Base-by-base conservation (phyloP, 345 rosid genomes). In the Hibiscus tridactylites region DNA sequence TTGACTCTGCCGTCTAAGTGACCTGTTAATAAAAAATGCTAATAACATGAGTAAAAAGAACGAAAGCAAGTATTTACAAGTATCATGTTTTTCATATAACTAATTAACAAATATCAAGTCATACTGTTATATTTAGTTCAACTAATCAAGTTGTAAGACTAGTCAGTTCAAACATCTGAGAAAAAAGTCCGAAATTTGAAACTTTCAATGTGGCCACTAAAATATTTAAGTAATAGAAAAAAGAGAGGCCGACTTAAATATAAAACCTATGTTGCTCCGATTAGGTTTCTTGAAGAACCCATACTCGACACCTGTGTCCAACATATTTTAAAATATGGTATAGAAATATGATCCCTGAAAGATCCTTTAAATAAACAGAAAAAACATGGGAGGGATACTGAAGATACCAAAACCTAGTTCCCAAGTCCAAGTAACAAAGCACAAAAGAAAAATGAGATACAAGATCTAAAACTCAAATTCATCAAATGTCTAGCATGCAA, bases 1-100 rank as follows among this genome's bases (percentile, higher is more conserved):
- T 73, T 87, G 97, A 66, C 90, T 85, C 61, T 88, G 90, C 62
- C 93, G 84, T 79, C 92, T 82, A 53, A 83, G 82, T 44, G 92
- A 95, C 85, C 99, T 95, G 79, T 70, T 79, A 26, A 26, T 37
- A 42, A 21, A 39, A 35, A 53, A 73, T 52, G 15, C 7, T 0
- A 6, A 5, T 16, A 54, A 26, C 24, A 8, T 64, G 26, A 72
- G 50, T 54, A 71, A 28, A 15, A 35, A 66, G 19, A n/a, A 65
- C 10, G 26, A 6, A 56, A 71, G 26, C 13, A 57, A 29, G 47
- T 69, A 6, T 33, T 28, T 50, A 29, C 16, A 16, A 31, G 8
- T 9, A n/a, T 19, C 60, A 50, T 50, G 56, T 50, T 68, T 50
- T 28, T 31, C 15, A 1, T 29, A 68, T 12, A 4, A 4, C 6